Evolutionary conservation across 2,329 filamentous ascomycete genomes (phyloP).

Genomic region (Clonostachys chloroleuca): DNA sequence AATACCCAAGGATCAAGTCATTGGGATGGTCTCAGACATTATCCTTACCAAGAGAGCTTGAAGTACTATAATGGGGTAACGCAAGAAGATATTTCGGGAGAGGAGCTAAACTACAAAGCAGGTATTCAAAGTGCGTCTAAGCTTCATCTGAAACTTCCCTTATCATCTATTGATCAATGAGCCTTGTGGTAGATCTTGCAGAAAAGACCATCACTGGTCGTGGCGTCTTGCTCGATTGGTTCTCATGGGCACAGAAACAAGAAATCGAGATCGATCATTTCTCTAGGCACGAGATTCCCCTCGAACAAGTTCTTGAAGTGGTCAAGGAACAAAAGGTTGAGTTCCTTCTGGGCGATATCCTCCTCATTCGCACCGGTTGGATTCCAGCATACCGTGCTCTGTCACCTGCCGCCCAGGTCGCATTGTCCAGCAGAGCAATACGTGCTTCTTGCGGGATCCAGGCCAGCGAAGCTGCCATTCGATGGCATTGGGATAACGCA

Average conservation of each 20-base stretch:
- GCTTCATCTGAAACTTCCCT: too few relatives aligned
- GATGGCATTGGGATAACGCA: slow-evolving; percentile 40
- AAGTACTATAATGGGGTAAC: slow-evolving; percentile 6
- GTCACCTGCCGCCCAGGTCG: slow-evolving; percentile 36
- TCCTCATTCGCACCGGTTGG: slow-evolving; percentile 38
- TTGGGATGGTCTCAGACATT: slow-evolving; percentile 6
- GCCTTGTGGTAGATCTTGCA: neutral
- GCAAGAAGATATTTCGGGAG: slow-evolving; percentile 2
- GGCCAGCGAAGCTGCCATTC: slow-evolving; percentile 25
- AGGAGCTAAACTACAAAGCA: neutral
- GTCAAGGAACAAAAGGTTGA: slow-evolving; percentile 20
- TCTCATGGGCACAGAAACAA: slow-evolving; percentile 29
- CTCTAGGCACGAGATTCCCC: slow-evolving; percentile 27
- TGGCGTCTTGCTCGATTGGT: slow-evolving; percentile 47
- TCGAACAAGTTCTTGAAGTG: slow-evolving; percentile 17
- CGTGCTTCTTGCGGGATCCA: slow-evolving; percentile 30
- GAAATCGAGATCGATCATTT: slow-evolving; percentile 32
- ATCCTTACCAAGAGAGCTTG: slow-evolving; percentile 4
- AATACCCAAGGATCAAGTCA: slow-evolving; percentile 7
- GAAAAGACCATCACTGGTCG: slow-evolving; percentile 24
- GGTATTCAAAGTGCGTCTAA: neutral
- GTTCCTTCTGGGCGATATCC: slow-evolving; percentile 45
- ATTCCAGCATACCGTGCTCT: slow-evolving; percentile 17
- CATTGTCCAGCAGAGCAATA: slow-evolving; percentile 27
- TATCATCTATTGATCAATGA: too few relatives aligned